Evolutionary conservation across 148 eudicot genomes (phyloP).

Genomic region (Talinum fruticosum): DNA sequence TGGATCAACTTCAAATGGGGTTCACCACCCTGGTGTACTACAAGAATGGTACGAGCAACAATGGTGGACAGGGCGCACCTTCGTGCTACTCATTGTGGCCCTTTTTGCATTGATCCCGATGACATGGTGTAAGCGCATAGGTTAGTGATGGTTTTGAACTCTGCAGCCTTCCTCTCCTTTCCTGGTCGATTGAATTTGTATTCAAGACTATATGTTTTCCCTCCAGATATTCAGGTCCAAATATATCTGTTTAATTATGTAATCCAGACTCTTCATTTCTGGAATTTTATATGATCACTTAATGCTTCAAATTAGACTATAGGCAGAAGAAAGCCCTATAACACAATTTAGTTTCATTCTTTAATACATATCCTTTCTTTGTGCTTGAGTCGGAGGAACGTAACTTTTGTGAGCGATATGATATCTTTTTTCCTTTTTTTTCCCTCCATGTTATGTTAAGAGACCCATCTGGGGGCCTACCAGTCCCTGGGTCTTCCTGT

Average conservation of each 20-base stretch:
- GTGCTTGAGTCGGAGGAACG: no score
- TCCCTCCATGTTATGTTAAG: no score
- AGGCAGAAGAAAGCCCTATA: background rate
- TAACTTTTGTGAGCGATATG: no score
- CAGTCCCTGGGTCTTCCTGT: no score
- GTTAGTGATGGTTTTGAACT: slow-evolving; percentile 31
- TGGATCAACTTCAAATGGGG: slow-evolving; percentile 57
- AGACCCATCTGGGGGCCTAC: no score
- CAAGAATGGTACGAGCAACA: slow-evolving; percentile 58
- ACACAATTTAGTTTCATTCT: background rate
- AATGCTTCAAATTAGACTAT: background rate
- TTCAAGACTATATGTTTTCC: background rate
- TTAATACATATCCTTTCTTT: background rate
- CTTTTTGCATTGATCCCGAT: slow-evolving; percentile 56
- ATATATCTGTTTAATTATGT: background rate
- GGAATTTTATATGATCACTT: no score
- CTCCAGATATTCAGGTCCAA: background rate
- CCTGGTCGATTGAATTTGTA: background rate
- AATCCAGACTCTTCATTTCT: background rate
- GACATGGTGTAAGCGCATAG: slow-evolving; percentile 72
- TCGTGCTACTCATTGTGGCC: slow-evolving; percentile 50
- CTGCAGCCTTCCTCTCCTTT: background rate
- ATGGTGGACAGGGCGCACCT: slow-evolving; percentile 68
- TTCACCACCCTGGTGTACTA: slow-evolving; percentile 69
- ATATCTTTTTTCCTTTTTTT: no score